Percentiles rank a stretch among this genome's conserved stretches.
Evolutionary conservation across 345 rosid species (phyloP).

Genomic region (Eucalyptus viminalis): DNA sequence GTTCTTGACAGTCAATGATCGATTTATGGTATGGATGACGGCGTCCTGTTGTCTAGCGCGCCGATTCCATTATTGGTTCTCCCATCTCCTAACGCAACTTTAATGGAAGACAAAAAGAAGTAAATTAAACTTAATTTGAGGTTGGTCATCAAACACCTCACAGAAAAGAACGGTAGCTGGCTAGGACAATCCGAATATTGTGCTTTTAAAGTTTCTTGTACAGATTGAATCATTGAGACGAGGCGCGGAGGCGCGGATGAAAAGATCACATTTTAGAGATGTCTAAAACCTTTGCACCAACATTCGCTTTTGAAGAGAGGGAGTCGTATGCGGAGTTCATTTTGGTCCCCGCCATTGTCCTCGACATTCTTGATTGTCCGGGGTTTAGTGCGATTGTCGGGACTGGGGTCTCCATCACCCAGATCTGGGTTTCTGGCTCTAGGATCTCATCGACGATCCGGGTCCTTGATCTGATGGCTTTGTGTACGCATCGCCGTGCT

Average conservation of each 20-base stretch:
- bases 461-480: neutral
- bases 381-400: neutral
- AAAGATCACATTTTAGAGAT: neutral
- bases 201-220: neutral
- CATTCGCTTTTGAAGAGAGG: neutral
- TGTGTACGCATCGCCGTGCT: neutral
- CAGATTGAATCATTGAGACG: neutral
- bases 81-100: neutral
- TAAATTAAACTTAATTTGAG: neutral
- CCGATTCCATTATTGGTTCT: neutral
- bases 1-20: neutral
- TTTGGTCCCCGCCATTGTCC: neutral
- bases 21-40: neutral
- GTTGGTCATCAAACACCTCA: neutral
- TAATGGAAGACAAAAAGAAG: neutral
- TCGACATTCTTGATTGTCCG: neutral
- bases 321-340: neutral
- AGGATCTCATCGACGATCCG: neutral
- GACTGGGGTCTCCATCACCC: neutral
- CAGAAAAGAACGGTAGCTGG: neutral
- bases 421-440: neutral
- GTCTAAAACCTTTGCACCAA: neutral
- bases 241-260: neutral
- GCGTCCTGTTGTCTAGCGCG: neutral
- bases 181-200: neutral